Conservation (phyloP, 441 rosid genomes). For the Melastoma candidum region DNA sequence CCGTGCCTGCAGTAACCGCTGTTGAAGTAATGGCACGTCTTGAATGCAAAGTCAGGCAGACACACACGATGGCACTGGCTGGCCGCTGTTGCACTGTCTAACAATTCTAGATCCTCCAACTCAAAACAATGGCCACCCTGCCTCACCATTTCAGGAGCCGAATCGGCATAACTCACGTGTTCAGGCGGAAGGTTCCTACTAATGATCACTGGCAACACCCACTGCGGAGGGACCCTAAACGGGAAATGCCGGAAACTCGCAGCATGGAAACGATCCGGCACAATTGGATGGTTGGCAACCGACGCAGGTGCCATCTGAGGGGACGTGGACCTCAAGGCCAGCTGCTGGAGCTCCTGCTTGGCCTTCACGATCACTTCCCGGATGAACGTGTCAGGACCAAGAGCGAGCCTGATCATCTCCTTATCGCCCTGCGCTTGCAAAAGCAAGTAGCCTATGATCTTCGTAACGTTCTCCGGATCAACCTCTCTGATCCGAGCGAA, state of each 20-base stretch:
- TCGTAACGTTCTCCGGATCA: slow-evolving; percentile 42
- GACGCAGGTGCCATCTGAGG: slow-evolving; percentile 21
- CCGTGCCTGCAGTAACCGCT: slow-evolving; percentile 92
- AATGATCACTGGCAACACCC: slow-evolving; percentile 20
- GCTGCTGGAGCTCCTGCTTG: slow-evolving; percentile 36
- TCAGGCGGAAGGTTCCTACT: slow-evolving; percentile 23
- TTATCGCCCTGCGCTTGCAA: slow-evolving; percentile 31
- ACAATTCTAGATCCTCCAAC: slow-evolving; percentile 45
- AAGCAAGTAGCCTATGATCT: slow-evolving; percentile 48
- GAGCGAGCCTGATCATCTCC: slow-evolving; percentile 36
- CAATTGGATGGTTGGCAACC: no score
- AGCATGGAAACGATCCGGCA: no score
- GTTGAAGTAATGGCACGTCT: slow-evolving; percentile 68
- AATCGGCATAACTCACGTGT: slow-evolving; percentile 22
- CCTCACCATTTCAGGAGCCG: slow-evolving; percentile 27
- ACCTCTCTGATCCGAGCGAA: slow-evolving; percentile 37
- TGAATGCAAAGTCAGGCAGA: slow-evolving; percentile 69
- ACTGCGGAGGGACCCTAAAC: slow-evolving; percentile 17
- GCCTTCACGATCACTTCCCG: slow-evolving; percentile 36
- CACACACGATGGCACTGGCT: slow-evolving; percentile 52
- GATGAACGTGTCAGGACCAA: slow-evolving; percentile 36
- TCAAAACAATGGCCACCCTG: slow-evolving; percentile 36
- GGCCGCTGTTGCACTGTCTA: slow-evolving; percentile 13
- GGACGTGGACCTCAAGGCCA: slow-evolving; percentile 20
- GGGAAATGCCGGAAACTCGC: slow-evolving; percentile 19